phyloP scores from a whole-genome alignment of 805 yeast species.

The Torulaspora franciscae region DNA sequence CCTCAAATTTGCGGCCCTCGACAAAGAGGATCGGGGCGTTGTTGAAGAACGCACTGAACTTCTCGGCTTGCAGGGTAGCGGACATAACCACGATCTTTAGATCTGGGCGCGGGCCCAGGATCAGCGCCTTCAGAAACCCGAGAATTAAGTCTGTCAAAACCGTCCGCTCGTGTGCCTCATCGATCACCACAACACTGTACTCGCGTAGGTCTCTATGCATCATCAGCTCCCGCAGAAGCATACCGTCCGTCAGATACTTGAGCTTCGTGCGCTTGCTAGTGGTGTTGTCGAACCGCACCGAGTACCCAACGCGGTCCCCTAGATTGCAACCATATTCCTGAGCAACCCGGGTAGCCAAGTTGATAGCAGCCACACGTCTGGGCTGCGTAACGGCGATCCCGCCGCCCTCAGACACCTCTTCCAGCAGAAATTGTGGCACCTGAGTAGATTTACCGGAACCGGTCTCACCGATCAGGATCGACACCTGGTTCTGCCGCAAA shows the following conservation, averaged over 20 bases:
- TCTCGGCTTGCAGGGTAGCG: slow-evolving; percentile 87
- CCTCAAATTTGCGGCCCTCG: slow-evolving; percentile 87
- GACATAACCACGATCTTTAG: slow-evolving; percentile 85
- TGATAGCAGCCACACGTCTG: slow-evolving; percentile 94
- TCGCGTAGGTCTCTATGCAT: slow-evolving; percentile 55
- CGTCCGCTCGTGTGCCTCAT: slow-evolving; percentile 97
- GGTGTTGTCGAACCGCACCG: slow-evolving; percentile 83
- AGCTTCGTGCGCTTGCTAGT: slow-evolving; percentile 58
- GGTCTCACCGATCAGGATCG: slow-evolving; percentile 89
- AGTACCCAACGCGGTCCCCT: slow-evolving; percentile 85
- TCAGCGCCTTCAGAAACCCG: slow-evolving; percentile 76
- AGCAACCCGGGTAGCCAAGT: slow-evolving; percentile 86
- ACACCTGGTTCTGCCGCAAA: slow-evolving; percentile 54
- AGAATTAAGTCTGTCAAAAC: slow-evolving; percentile 82
- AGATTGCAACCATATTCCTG: slow-evolving; percentile 74
- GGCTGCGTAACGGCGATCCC: slow-evolving; percentile 94
- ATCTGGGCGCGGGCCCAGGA: slow-evolving; percentile 45
- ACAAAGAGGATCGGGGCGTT: slow-evolving; percentile 79
- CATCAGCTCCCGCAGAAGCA: slow-evolving; percentile 89
- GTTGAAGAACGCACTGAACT: slow-evolving; percentile 71
- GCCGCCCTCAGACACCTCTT: slow-evolving; percentile 34
- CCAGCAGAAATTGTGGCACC: slow-evolving; percentile 84
- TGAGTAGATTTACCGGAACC: slow-evolving; percentile 98
- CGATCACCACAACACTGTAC: slow-evolving; percentile 76
- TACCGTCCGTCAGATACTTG: slow-evolving; percentile 94